Conservation (phyloP, 2,329 filamentous ascomycete species). For the Neoascochyta sp. region DNA sequence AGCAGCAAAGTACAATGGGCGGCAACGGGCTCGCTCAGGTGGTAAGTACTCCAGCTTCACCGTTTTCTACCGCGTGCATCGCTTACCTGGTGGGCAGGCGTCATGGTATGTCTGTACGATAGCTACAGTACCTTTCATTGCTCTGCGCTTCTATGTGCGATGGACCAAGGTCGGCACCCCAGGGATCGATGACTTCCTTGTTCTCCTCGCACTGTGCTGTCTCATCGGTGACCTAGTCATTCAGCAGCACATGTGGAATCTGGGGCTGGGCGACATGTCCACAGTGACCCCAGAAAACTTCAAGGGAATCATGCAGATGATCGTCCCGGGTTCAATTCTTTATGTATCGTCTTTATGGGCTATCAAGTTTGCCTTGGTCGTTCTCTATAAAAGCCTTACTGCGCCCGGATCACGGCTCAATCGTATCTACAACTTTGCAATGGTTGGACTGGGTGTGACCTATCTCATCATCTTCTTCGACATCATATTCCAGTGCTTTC, state of each 20-base stretch:
- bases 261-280: constrained; percentile 24
- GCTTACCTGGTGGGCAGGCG: constrained; percentile 11
- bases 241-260: constrained; percentile 36
- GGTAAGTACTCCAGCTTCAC: constrained; percentile 9
- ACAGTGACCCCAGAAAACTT: constrained; percentile 14
- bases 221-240: constrained; percentile 32
- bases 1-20: constrained; percentile 6
- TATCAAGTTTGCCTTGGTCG: constrained; percentile 42
- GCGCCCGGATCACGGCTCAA: constrained; percentile 36
- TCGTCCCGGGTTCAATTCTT: constrained; percentile 41
- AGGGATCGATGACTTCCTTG: constrained; percentile 31
- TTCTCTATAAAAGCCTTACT: constrained; percentile 44
- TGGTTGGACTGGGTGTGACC: constrained; percentile 28
- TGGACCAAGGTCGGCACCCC: constrained; percentile 26
- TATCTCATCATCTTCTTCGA: constrained; percentile 40
- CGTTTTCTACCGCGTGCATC: background rate
- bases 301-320: constrained; percentile 33
- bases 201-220: constrained; percentile 28
- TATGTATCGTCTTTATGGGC: constrained; percentile 43
- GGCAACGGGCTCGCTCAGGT: constrained; percentile 19
- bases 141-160: constrained; percentile 27
- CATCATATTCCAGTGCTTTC: constrained; percentile 42
- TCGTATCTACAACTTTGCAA: constrained; percentile 37
- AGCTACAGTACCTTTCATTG: constrained; percentile 25
- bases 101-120: constrained; percentile 39